Evolutionary conservation across 768 basidiomycete genomes (phyloP).

Genomic region (Collybia sp.): DNA sequence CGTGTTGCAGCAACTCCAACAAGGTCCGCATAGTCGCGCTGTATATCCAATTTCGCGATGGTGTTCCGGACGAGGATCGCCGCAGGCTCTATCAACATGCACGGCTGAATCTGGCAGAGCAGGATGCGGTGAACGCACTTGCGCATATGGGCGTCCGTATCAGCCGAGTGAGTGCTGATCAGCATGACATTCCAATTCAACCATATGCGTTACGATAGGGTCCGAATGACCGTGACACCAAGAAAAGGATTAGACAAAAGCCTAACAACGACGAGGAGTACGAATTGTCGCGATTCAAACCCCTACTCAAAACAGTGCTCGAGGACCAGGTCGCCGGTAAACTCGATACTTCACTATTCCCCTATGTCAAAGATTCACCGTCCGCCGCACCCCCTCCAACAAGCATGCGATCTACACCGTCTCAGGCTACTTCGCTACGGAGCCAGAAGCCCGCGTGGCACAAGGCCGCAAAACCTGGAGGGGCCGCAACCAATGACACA

Average conservation of each 20-base stretch:
- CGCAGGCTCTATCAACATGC: conserved; percentile 95
- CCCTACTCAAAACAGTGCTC: conserved; percentile 53
- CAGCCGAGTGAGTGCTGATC: conserved; percentile 53
- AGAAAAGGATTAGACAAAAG: conserved; percentile 81
- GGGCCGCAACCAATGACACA: conserved; percentile 37
- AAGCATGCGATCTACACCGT: conserved; percentile 45
- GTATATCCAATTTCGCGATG: conserved; percentile 92
- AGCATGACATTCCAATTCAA: background rate
- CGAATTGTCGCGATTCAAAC: conserved; percentile 92
- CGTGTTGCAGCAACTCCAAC: conserved; percentile 61
- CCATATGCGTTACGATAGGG: conserved; percentile 36
- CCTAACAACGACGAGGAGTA: conserved; percentile 84
- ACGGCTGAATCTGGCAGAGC: conserved; percentile 78
- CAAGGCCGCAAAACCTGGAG: conserved; percentile 57
- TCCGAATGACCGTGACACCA: conserved; percentile 71
- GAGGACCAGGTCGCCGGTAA: conserved; percentile 82
- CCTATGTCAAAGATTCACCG: conserved; percentile 84
- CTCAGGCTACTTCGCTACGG: conserved; percentile 71
- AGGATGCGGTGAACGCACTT: conserved; percentile 90
- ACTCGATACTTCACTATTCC: conserved; percentile 78
- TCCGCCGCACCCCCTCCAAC: conserved; percentile 39
- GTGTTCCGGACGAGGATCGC: conserved; percentile 97
- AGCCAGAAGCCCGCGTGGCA: conserved; percentile 92
- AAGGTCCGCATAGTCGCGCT: conserved; percentile 96
- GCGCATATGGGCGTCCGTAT: conserved; percentile 80